Conservation (phyloP, 2,329 filamentous ascomycete species). For the Drechmeria coniospora region DNA sequence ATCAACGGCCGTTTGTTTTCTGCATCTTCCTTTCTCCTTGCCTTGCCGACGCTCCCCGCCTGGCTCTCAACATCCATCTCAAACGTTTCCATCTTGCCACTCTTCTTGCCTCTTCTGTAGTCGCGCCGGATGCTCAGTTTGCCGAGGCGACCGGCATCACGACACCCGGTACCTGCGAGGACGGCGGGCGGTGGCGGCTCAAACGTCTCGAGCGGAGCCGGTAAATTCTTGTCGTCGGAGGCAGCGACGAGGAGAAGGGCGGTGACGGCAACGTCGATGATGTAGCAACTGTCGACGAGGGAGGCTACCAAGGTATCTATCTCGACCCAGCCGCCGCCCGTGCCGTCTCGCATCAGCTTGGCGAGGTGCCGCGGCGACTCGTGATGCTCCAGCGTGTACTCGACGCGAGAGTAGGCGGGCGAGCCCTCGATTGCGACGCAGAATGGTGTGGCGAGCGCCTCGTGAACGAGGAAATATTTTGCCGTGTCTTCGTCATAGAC, state of each 20-base stretch:
- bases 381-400: slow-evolving; percentile 51
- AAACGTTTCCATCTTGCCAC: slow-evolving; percentile 36
- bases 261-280: slow-evolving; percentile 46
- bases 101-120: slow-evolving; percentile 15
- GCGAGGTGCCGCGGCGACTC: slow-evolving; percentile 46
- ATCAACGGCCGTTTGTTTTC: slow-evolving; percentile 35
- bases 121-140: slow-evolving; percentile 15
- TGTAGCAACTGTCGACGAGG: slow-evolving; percentile 44
- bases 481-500: slow-evolving; percentile 52
- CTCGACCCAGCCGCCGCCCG: slow-evolving; percentile 44
- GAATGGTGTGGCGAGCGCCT: slow-evolving; percentile 47
- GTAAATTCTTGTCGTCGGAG: slow-evolving; percentile 34
- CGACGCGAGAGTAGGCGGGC: slow-evolving; percentile 42
- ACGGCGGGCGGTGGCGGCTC: slow-evolving; percentile 36
- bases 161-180: slow-evolving; percentile 8
- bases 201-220: slow-evolving; percentile 33
- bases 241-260: slow-evolving; percentile 45
- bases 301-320: slow-evolving; percentile 44
- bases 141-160: no score
- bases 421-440: slow-evolving; percentile 42
- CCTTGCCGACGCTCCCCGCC: slow-evolving; percentile 25
- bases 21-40: slow-evolving; percentile 20
- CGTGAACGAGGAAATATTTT: slow-evolving; percentile 48
- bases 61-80: slow-evolving; percentile 50
- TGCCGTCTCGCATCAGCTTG: slow-evolving; percentile 43